Evolutionary conservation across 768 basidiomycete species (phyloP).

Genomic region (Mycena indigotica): DNA sequence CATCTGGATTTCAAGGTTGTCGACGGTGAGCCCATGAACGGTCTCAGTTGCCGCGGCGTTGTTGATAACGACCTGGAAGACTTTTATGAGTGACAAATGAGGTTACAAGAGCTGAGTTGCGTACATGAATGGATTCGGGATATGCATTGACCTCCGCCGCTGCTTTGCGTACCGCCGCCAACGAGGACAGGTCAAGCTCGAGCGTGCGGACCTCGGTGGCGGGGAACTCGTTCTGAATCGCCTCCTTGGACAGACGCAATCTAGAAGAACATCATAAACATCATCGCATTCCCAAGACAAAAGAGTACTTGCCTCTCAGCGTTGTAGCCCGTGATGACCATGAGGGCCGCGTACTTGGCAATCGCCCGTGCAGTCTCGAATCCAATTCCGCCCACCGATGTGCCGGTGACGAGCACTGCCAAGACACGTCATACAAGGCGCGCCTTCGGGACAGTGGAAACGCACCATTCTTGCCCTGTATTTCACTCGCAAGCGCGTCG

Average conservation of each 20-base stretch:
- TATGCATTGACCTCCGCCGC: background rate
- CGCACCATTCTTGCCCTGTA: too few species aligned
- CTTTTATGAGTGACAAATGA: background rate
- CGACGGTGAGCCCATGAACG: background rate
- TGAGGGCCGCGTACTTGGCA: constrained; percentile 5
- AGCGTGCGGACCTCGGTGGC: background rate
- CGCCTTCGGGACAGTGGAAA: too few species aligned
- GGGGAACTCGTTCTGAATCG: background rate
- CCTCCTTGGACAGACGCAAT: background rate
- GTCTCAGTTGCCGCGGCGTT: background rate
- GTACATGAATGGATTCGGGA: background rate
- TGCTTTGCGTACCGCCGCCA: background rate
- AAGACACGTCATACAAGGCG: too few species aligned
- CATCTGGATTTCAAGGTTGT: background rate
- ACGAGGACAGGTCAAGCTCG: background rate
- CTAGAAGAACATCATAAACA: too few species aligned
- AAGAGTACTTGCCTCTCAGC: background rate
- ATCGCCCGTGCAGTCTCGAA: constrained; percentile 9
- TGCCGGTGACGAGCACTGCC: constrained; percentile 8
- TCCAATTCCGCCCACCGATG: constrained; percentile 4
- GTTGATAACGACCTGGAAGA: background rate
- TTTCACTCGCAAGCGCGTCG: too few species aligned
- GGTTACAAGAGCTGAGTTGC: background rate
- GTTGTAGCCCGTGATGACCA: constrained; percentile 9
- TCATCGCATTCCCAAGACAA: background rate